These are phyloP conservation scores for Dendrocalamus latiflorus DNA, from an alignment of 202 grass and related monocot genomes.

Conservation along the genomic window DNA sequence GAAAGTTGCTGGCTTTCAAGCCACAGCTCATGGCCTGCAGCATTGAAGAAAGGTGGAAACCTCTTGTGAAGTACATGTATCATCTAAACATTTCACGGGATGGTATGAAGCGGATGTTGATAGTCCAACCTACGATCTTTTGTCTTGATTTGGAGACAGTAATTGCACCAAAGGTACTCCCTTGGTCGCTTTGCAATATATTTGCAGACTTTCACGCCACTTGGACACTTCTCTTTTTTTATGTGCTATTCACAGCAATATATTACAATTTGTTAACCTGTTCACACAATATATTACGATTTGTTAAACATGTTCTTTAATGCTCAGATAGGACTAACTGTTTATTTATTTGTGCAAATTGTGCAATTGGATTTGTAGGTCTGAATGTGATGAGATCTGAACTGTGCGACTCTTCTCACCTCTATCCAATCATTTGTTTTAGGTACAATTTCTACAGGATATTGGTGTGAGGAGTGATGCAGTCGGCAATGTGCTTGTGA, in stretches of 20 bases:
- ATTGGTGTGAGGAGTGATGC: constrained; percentile 83
- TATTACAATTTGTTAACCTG: not conserved
- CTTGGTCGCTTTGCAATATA: not conserved
- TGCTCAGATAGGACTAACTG: not conserved
- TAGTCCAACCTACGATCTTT: constrained; percentile 82
- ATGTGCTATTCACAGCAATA: not conserved
- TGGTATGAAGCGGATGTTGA: constrained; percentile 86
- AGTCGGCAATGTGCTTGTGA: constrained; percentile 69
- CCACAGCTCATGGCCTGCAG: constrained; percentile 92
- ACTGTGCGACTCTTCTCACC: not conserved
- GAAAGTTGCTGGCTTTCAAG: constrained; percentile 74
- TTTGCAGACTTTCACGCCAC: not conserved
- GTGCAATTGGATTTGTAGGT: not conserved
- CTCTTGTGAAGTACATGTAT: constrained; percentile 85
- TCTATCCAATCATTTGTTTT: constrained; percentile 19
- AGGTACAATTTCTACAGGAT: constrained; percentile 87
- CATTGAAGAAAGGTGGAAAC: constrained; percentile 91
- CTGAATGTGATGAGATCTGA: not conserved
- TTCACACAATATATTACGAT: not conserved
- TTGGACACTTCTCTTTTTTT: not conserved
- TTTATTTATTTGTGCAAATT: constrained; percentile 6
- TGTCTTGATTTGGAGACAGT: constrained; percentile 89
- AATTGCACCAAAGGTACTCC: constrained; percentile 77
- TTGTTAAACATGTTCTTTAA: not conserved
- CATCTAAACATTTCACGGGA: constrained; percentile 67